Evolutionary conservation across 495 filamentous ascomycete species (phyloP), one percentile per base, ranked within the genome.

Genomic region (Terfezia claveryi): DNA sequence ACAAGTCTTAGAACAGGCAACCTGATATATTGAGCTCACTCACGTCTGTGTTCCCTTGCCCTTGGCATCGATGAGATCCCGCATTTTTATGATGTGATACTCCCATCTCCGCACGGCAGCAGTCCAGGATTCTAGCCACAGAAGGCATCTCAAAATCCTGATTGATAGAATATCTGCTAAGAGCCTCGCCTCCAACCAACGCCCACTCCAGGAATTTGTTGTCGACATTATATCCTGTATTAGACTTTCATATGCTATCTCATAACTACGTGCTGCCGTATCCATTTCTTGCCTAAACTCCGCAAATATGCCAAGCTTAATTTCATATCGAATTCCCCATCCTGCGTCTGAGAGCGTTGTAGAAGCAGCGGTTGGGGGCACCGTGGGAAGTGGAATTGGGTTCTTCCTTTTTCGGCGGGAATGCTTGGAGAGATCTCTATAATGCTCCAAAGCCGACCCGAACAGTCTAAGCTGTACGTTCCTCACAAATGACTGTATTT

Each of bases 231-330:
- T 76, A 63, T 94, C 87, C 7, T 79, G 68, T 54, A 95, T 76
- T 17, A 95, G 66, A 38, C 74, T 79, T 27, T 91, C 86, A 62
- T 94, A 87, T 8, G 86, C 85, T 62, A 79, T 78, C 60, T 87
- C 83, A 59, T 83, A 94, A 54, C 83, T 87, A 36, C 85, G 76
- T 52, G 80, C 70, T 0, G 88, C 87, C 36, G 75, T 78, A 61
- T 94, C 87, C 76, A 88, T 84, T 62, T 95, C 88, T 63, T 85
- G 81, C 11, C 88, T 77, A 58, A 86, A 94, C 64, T 94, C 87
- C 37, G 88, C 85, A 62, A 94, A 84, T 1, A 92, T 72, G 8
- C 84, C 88, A 32, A 85, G 74, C 62, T 95, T 95, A 70, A 89
- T 87, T 61, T 95, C 88, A 64, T 93, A 94, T 2, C 88, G 81